Conservation (phyloP, 2,329 filamentous ascomycete genomes). For the Elsinoe australis region DNA sequence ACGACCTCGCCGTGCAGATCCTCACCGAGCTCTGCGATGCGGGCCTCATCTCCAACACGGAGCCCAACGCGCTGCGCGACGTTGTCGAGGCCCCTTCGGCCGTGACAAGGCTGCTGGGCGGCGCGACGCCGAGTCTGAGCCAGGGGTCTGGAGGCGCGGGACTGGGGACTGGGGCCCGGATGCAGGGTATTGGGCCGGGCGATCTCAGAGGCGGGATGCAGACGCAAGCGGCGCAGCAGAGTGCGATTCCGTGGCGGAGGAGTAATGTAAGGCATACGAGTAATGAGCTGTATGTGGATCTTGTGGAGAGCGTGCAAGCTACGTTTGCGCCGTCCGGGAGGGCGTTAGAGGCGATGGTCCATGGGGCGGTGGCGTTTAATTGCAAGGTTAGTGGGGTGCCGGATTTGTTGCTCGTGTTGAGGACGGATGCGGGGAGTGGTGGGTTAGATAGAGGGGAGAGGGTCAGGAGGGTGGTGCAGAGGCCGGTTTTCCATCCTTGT, state of each 20-base stretch:
- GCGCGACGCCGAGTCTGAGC: constrained; percentile 27
- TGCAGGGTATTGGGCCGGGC: neutral
- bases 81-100: constrained; percentile 86
- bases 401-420: constrained; percentile 74
- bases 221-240: constrained; percentile 13
- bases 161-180: constrained; percentile 15
- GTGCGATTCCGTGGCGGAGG: constrained; percentile 76
- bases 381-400: constrained; percentile 91
- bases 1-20: constrained; percentile 89
- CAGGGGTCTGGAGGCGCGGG: constrained; percentile 16
- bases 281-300: constrained; percentile 94
- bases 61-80: constrained; percentile 86
- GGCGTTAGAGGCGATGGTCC: constrained; percentile 75
- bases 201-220: neutral
- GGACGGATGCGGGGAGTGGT: constrained; percentile 72
- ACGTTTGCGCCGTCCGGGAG: constrained; percentile 85
- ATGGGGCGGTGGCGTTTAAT: constrained; percentile 90
- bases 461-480: constrained; percentile 55
- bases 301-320: constrained; percentile 81
- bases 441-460: constrained; percentile 39
- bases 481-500: constrained; percentile 94
- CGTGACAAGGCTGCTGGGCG: constrained; percentile 78
- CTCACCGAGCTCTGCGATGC: constrained; percentile 95
- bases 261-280: constrained; percentile 91
- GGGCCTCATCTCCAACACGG: constrained; percentile 79